phyloP scores from a whole-genome alignment of 768 basidiomycete genomes.

The Agrocybe chaxingu region DNA sequence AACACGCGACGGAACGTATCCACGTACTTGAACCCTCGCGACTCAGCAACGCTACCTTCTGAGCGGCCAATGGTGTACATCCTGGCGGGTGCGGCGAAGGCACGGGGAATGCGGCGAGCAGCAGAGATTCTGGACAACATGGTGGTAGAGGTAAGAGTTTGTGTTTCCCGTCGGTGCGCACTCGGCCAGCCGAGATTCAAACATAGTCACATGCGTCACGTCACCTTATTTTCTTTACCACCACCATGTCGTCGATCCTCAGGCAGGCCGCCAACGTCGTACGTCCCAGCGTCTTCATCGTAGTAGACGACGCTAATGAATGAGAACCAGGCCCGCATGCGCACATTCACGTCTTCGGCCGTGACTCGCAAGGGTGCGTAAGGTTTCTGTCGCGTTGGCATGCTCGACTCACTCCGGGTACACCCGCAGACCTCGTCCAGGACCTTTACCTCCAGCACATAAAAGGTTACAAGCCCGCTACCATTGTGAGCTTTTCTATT shows the following conservation, averaged over 20 bases:
- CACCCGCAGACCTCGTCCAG: constrained; percentile 81
- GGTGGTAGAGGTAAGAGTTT: constrained; percentile 21
- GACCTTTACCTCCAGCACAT: constrained; percentile 90
- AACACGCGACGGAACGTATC: constrained; percentile 12
- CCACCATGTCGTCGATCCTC: constrained; percentile 68
- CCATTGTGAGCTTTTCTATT: constrained; percentile 49
- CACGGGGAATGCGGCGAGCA: constrained; percentile 39
- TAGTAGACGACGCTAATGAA: constrained; percentile 2
- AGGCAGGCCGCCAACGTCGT: constrained; percentile 54
- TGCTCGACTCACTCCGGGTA: constrained; percentile 32
- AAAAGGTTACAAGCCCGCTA: constrained; percentile 81
- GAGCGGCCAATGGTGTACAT: constrained; percentile 36
- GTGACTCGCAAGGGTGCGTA: constrained; percentile 62
- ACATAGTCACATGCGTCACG: constrained; percentile 27
- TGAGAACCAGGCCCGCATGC: constrained; percentile 44
- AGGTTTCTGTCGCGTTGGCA: constrained; percentile 11
- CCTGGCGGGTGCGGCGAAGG: constrained; percentile 30
- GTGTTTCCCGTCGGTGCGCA: neutral
- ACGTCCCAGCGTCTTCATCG: constrained; percentile 18
- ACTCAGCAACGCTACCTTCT: constrained; percentile 62
- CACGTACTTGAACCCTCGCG: constrained; percentile 59
- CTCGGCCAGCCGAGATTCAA: no score
- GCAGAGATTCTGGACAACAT: constrained; percentile 41
- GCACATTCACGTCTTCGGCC: constrained; percentile 59
- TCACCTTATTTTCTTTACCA: constrained; percentile 38